A percentile compares a stretch with the other conserved stretches of the same genome.
phyloP scores from a whole-genome alignment of 768 basidiomycete genomes.

The Boletus sp. region DNA sequence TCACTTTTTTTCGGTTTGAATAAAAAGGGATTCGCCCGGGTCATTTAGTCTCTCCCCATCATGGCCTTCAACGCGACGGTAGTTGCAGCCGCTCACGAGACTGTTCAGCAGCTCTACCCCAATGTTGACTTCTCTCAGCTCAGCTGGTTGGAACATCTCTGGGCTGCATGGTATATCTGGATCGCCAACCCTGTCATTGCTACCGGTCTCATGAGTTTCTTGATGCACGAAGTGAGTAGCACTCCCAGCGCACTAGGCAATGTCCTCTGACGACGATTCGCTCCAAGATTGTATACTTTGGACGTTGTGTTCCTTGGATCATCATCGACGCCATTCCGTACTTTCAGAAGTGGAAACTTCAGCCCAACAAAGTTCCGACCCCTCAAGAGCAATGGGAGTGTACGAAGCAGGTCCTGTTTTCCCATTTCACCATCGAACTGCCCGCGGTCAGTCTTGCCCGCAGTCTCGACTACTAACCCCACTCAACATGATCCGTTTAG shows the following conservation, averaged over 20 bases:
- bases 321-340: constrained; percentile 93
- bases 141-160: constrained; percentile 72
- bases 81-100: constrained; percentile 18
- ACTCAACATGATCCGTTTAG: constrained; percentile 35
- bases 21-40: not conserved
- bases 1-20: constrained; percentile 8
- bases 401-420: constrained; percentile 89
- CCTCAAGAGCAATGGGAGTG: constrained; percentile 89
- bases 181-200: constrained; percentile 90
- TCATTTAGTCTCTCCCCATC: constrained; percentile 4
- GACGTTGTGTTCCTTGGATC: constrained; percentile 92
- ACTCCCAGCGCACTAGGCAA: not conserved
- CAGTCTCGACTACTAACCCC: not conserved
- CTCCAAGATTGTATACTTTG: constrained; percentile 89
- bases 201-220: constrained; percentile 89
- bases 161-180: constrained; percentile 84
- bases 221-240: constrained; percentile 84
- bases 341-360: constrained; percentile 92
- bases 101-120: constrained; percentile 50
- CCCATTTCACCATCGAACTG: constrained; percentile 93
- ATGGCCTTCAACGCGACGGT: constrained; percentile 48
- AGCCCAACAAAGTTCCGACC: constrained; percentile 81
- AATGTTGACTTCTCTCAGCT: constrained; percentile 59
- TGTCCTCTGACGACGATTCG: not conserved
- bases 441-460: constrained; percentile 60